Conservation (phyloP, 495 filamentous ascomycete species). For the Talaromyces trachyspermus region DNA sequence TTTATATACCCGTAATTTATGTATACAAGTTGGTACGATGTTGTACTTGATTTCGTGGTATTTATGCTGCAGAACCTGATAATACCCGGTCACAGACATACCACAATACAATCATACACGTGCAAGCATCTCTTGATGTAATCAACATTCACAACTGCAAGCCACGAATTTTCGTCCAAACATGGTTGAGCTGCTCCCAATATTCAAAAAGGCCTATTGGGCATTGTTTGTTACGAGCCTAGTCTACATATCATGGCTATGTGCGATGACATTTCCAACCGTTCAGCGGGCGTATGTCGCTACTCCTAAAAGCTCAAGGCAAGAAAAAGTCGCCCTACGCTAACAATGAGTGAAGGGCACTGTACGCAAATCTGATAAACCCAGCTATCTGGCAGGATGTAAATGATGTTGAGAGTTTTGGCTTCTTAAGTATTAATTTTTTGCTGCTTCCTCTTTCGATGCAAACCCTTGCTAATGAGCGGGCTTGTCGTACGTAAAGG, state of each 20-base stretch:
- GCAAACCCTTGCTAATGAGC: neutral
- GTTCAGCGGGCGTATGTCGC: constrained; percentile 46
- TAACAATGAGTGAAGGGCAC: constrained; percentile 38
- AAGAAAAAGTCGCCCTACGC: neutral
- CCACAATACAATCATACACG: no score
- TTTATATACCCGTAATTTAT: no score
- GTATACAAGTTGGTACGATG: no score
- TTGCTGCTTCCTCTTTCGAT: neutral
- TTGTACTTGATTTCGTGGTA: no score
- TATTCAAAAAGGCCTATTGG: constrained; percentile 54
- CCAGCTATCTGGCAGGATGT: constrained; percentile 61
- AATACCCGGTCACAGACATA: no score
- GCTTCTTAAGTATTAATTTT: constrained; percentile 61
- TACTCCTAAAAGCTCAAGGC: no score
- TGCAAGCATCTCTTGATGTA: no score
- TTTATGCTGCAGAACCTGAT: no score
- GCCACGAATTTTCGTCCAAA: neutral
- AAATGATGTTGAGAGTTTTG: constrained; percentile 68
- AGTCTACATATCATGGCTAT: constrained; percentile 43
- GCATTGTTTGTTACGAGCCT: constrained; percentile 42
- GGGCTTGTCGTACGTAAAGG: constrained; percentile 19
- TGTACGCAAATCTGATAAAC: constrained; percentile 73
- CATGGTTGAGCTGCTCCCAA: constrained; percentile 35
- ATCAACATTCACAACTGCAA: neutral
- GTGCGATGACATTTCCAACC: constrained; percentile 37